Base-by-base conservation (phyloP, 2,329 filamentous ascomycete genomes). In the Alternaria longipes region DNA sequence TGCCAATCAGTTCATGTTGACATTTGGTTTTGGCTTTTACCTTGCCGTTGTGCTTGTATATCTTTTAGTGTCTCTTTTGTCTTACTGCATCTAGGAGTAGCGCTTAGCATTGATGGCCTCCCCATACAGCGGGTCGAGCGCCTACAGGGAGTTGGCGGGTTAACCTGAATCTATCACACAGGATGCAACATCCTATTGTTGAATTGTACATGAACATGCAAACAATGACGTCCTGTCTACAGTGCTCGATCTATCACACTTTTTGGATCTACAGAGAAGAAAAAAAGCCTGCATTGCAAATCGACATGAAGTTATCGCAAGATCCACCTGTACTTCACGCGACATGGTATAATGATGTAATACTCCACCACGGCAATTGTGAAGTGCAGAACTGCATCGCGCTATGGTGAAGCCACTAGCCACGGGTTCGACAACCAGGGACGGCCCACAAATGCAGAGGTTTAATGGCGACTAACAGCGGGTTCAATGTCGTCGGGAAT, bases 51-150 rank as follows among this genome's bases (percentile, higher is more conserved):
- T 46, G 18, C 24, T 36, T 38, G 2, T 52, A 22, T 36, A 22
- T 49, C 30, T 47, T 61, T 60, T 64, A 52, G 26, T 50, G 58
- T 34, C 20, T 42, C 40, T 16, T 45, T 51, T 42, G 32, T 65
- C 26, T 6, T n/a, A 46, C 49, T 55, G 60, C 63, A 61, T 65
- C 44, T 53, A 44, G 54, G 58, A 26, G 22, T 58, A 16, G 22
- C 18, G 32, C 22, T 41, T 50, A 57, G 62, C 58, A 64, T 64
- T 52, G 51, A 41, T 52, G 55, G 63, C 61, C 63, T 66, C 63
- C 63, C 58, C 60, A 8, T 52, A 40, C 22, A 32, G 30, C 18
- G 63, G 61, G 64, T 66, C 44, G 61, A 54, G 60, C 50, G 64
- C 64, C 64, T 32, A 40, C 20, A 53, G 61, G 61, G 56, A 54